Percentiles rank a stretch among this genome's conserved stretches.
Conservation (phyloP, 805 yeast species). For the Teunomyces panamensis region DNA sequence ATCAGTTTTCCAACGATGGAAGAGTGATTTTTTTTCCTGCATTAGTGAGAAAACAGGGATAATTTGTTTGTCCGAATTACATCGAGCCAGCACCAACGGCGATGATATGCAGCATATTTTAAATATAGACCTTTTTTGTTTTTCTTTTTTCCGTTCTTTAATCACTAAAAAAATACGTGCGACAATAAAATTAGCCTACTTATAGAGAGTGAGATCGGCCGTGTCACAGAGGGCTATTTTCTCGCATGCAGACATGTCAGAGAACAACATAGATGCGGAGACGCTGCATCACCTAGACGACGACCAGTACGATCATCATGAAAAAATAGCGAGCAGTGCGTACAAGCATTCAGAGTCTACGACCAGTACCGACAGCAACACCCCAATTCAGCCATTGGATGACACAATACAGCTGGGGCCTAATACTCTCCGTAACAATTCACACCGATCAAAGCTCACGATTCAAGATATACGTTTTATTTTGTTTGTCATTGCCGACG, state of each 20-base stretch:
- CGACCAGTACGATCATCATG: not conserved
- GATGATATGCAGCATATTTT: not conserved
- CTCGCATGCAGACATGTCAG: slow-evolving; percentile 1
- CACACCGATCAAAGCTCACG: slow-evolving; percentile 24
- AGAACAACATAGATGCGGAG: slow-evolving; percentile 1
- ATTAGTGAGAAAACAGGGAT: not conserved
- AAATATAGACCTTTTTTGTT: slow-evolving; percentile 1
- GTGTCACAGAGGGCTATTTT: not conserved
- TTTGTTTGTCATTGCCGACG: slow-evolving; percentile 24
- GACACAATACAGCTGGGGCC: not conserved
- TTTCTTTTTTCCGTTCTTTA: not conserved
- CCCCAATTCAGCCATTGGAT: not conserved
- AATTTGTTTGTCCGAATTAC: not conserved
- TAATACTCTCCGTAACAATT: not conserved
- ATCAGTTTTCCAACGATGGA: not conserved
- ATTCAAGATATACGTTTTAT: slow-evolving; percentile 27
- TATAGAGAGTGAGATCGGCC: slow-evolving; percentile 2
- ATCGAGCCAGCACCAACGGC: slow-evolving; percentile 2
- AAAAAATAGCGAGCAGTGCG: not conserved
- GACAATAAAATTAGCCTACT: slow-evolving; percentile 2
- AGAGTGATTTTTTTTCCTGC: not conserved
- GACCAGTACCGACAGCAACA: not conserved
- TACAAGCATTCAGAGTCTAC: slow-evolving; percentile 1
- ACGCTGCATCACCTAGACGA: not conserved
- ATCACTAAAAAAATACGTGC: slow-evolving; percentile 1